Base-by-base conservation (phyloP, 192 early-diverging fungal genomes). In the Backusella morwellensis region DNA sequence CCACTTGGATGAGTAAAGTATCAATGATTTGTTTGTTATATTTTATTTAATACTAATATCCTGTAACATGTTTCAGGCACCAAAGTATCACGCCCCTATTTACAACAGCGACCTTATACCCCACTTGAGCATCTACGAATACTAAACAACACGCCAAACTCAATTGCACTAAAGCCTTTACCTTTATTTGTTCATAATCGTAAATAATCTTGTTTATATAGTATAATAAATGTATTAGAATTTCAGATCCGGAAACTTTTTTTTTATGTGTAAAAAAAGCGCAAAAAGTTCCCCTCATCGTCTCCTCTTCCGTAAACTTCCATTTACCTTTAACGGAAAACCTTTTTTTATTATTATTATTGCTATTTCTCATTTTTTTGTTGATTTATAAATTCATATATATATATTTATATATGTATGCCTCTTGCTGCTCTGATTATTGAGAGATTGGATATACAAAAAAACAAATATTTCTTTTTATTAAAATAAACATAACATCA, bases 31-130 rank as follows among this genome's bases (percentile, higher is more conserved):
- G 8, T 59, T 23, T 59, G 6, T 59, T 59, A 3, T 59, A 23
- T 59, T 59, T 26, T 59, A 23, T 59, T 59, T 59, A 26, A 23
- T 59, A 26, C 23, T 59, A 23, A 59, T 21, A 23, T 59, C 26
- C 26, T 63, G 56, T 63, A 63, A 63, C 56, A 63, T 63, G 56
- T 63, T 63, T 63, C 56, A 63, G 56, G 56, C 56, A 63, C 56
- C 56, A 63, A 63, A 63, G 26, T 63, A 63, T 63, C 56, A 63
- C 56, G 56, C 56, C 56, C 56, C 56, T 63, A 63, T 63, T 63
- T 63, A 29, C 56, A 63, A 63, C 21, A 63, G 26, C 21, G 23
- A 29, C 9, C 56, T 29, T 63, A 63, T 63, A 63, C 56, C 56
- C 56, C 56, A 63, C 56, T 63, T 4, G 56, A 63, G 29, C 56